Percentiles rank a stretch among this genome's conserved stretches.
These are phyloP conservation scores for Trichoderma pleuroti DNA, from an alignment of 2,329 filamentous ascomycete genomes.

Conservation along the genomic window DNA sequence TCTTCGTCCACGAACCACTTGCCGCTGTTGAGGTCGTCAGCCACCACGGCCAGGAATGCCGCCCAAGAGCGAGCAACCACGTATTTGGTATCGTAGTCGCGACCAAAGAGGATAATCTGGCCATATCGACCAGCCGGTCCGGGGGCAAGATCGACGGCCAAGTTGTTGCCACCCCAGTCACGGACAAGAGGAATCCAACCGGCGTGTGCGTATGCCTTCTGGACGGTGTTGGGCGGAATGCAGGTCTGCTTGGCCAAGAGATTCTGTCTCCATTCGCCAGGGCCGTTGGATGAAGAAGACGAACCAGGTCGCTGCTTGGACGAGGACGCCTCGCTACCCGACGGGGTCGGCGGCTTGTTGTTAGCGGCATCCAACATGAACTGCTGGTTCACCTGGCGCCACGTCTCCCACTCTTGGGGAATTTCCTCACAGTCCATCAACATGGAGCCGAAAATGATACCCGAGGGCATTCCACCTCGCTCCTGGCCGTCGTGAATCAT, in stretches of 20 bases:
- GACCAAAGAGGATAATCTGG: conserved; percentile 92
- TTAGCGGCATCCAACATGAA: conserved; percentile 64
- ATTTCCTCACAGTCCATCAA: conserved; percentile 97
- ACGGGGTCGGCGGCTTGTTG: conserved; percentile 59
- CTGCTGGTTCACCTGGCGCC: conserved; percentile 89
- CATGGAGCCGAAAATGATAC: conserved; percentile 92
- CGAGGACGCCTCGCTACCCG: conserved; percentile 63
- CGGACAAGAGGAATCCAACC: conserved; percentile 94
- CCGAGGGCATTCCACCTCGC: conserved; percentile 83
- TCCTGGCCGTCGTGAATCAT: conserved; percentile 96
- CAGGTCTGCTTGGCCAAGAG: conserved; percentile 81
- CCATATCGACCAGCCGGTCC: conserved; percentile 90
- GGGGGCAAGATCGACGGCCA: conserved; percentile 88
- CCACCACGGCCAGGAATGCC: conserved; percentile 77
- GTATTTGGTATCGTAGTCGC: conserved; percentile 98
- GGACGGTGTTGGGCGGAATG: conserved; percentile 79
- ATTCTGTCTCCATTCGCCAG: conserved; percentile 74
- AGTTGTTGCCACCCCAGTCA: conserved; percentile 98
- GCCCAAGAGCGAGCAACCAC: conserved; percentile 92
- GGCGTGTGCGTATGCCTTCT: conserved; percentile 89
- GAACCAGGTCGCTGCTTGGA: conserved; percentile 54
- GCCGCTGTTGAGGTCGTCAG: conserved; percentile 85
- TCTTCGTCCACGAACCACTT: conserved; percentile 95
- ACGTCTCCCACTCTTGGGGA: conserved; percentile 95
- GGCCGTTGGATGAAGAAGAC: conserved; percentile 49